Percentiles rank a stretch among this genome's conserved stretches.
These are phyloP conservation scores for Salvia rosmarinus DNA, from an alignment of 257 asterid species.

Conservation along the genomic window DNA sequence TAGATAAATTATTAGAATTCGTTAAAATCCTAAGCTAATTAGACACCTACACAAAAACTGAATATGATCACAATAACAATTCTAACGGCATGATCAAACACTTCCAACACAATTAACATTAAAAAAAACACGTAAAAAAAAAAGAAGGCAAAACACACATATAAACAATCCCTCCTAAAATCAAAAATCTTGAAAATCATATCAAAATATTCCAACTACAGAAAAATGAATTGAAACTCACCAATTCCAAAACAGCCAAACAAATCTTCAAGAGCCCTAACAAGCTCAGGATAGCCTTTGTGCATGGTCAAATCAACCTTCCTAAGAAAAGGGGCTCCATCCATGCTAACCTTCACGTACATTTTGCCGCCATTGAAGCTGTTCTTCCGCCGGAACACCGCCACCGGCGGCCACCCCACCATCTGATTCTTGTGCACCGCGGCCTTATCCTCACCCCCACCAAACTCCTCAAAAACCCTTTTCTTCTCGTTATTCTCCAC, in stretches of 20 bases:
- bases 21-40: too few species aligned
- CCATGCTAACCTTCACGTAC: conserved; percentile 89
- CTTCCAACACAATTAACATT: background rate
- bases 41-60: too few species aligned
- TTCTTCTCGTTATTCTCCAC: conserved; percentile 57
- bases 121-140: background rate
- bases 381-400: conserved; percentile 56
- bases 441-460: conserved; percentile 28
- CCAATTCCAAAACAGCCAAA: conserved; percentile 63
- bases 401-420: conserved; percentile 97
- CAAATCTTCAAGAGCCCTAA: conserved; percentile 60
- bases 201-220: too few species aligned
- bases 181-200: background rate
- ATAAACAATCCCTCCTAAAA: background rate
- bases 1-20: too few species aligned
- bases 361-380: conserved; percentile 35
- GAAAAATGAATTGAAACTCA: conserved; percentile 38
- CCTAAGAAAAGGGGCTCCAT: conserved; percentile 84
- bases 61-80: background rate
- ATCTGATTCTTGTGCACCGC: conserved; percentile 42
- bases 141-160: background rate
- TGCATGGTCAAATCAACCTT: conserved; percentile 64
- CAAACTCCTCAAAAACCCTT: conserved; percentile 50
- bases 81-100: background rate
- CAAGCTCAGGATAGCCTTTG: conserved; percentile 55